Percentiles rank a stretch among this genome's conserved stretches.
Conservation (phyloP, 768 basidiomycete species). For the Mycena olivaceomarginata region DNA sequence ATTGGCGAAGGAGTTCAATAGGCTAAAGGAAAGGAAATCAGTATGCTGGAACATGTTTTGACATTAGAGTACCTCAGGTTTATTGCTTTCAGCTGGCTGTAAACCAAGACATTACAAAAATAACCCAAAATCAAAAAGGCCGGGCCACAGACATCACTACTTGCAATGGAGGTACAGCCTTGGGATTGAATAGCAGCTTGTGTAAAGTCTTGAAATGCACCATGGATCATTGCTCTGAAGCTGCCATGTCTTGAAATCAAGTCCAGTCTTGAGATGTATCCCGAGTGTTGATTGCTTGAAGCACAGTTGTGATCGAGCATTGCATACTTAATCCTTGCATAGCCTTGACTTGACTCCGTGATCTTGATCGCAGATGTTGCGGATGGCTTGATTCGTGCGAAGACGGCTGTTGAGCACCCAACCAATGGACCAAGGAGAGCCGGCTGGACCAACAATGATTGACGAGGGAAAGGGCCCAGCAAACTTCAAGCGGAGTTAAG, state of each 20-base stretch:
- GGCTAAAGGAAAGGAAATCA: no score
- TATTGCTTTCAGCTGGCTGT: no score
- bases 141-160: no score
- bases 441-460: background rate
- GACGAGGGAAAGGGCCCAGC: background rate
- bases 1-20: no score
- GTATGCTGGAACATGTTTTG: no score
- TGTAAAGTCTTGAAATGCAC: background rate
- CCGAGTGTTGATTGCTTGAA: background rate
- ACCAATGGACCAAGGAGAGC: background rate
- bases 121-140: no score
- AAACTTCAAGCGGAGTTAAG: background rate
- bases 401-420: background rate
- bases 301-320: background rate
- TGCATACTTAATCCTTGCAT: background rate
- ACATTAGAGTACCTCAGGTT: no score
- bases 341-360: background rate
- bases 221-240: background rate
- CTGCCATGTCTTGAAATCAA: background rate
- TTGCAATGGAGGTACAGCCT: no score
- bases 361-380: constrained; percentile 2
- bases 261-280: background rate
- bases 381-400: background rate
- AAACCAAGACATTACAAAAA: no score
- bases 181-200: background rate